Conservation (phyloP, 2,329 filamentous ascomycete genomes). For the Ophiostoma sp. region DNA sequence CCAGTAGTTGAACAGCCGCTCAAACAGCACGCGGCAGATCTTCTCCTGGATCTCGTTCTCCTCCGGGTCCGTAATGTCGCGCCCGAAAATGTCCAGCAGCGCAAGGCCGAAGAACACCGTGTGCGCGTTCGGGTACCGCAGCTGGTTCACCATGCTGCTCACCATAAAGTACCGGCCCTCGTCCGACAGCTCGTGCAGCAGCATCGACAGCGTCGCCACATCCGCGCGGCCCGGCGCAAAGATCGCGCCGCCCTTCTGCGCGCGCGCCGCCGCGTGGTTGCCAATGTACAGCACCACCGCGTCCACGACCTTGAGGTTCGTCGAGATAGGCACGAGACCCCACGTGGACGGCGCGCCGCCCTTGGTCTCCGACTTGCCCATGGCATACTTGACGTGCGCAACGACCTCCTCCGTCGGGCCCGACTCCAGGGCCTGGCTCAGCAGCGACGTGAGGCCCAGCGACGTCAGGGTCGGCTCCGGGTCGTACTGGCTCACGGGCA, state of each 20-base stretch:
- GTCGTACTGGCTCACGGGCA: slow-evolving; percentile 61
- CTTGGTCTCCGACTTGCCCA: slow-evolving; percentile 45
- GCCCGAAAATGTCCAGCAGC: slow-evolving; percentile 77
- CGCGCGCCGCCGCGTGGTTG: slow-evolving; percentile 59
- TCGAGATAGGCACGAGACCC: slow-evolving; percentile 61
- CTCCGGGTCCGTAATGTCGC: slow-evolving; percentile 66
- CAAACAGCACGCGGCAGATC: slow-evolving; percentile 80
- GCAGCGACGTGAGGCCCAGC: slow-evolving; percentile 52
- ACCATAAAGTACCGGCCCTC: slow-evolving; percentile 82
- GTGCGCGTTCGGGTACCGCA: slow-evolving; percentile 81
- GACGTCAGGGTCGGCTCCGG: slow-evolving; percentile 50
- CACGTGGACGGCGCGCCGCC: neutral
- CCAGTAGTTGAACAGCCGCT: slow-evolving; percentile 80
- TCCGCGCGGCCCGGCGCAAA: slow-evolving; percentile 56
- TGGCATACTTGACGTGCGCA: slow-evolving; percentile 68
- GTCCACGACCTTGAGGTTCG: slow-evolving; percentile 68
- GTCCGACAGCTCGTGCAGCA: slow-evolving; percentile 67
- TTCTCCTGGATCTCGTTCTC: slow-evolving; percentile 73
- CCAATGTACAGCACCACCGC: slow-evolving; percentile 80
- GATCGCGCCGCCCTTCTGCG: slow-evolving; percentile 60
- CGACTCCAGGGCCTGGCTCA: slow-evolving; percentile 54
- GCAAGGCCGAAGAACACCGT: slow-evolving; percentile 90
- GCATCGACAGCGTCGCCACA: slow-evolving; percentile 65
- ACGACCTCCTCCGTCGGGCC: slow-evolving; percentile 67
- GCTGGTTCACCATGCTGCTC: slow-evolving; percentile 80